phyloP scores from a whole-genome alignment of 805 yeast species.

The Metschnikowia amazonensis region DNA sequence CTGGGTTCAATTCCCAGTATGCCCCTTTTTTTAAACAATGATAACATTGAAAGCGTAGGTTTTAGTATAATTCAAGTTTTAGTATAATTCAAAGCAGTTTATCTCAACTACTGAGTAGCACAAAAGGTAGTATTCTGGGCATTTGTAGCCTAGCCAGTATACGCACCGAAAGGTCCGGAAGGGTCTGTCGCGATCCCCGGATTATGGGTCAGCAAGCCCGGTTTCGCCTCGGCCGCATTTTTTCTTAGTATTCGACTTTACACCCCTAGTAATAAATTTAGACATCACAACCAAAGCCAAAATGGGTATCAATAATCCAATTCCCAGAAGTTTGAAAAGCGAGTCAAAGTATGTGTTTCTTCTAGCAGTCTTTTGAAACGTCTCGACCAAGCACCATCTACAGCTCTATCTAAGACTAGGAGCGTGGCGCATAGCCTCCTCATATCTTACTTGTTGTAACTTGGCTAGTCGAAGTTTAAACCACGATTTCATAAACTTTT shows the following conservation, averaged over 20 bases:
- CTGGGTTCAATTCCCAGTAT: conserved; percentile 59
- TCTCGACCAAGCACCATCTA: too few relatives aligned
- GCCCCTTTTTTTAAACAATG: conserved; percentile 34
- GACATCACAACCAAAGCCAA: neutral
- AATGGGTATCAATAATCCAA: conserved; percentile 79
- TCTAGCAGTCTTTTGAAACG: neutral
- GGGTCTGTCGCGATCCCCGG: conserved; percentile 3
- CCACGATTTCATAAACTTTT: neutral
- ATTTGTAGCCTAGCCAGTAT: neutral
- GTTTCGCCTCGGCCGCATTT: conserved; percentile 3
- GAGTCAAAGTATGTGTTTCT: conserved; percentile 68
- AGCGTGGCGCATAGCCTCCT: neutral
- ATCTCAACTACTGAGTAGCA: neutral
- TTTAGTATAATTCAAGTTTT: too few relatives aligned
- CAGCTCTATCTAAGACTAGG: neutral
- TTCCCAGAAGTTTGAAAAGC: conserved; percentile 82
- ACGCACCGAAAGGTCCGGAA: neutral
- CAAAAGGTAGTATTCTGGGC: neutral
- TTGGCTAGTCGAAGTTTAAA: neutral
- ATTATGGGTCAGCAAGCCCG: conserved; percentile 3
- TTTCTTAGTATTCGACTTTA: neutral
- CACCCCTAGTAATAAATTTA: neutral
- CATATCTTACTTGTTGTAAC: neutral
- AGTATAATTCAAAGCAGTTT: neutral
- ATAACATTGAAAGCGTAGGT: too few relatives aligned